Conservation (phyloP, 768 basidiomycete species). For the Lentinula sp. region DNA sequence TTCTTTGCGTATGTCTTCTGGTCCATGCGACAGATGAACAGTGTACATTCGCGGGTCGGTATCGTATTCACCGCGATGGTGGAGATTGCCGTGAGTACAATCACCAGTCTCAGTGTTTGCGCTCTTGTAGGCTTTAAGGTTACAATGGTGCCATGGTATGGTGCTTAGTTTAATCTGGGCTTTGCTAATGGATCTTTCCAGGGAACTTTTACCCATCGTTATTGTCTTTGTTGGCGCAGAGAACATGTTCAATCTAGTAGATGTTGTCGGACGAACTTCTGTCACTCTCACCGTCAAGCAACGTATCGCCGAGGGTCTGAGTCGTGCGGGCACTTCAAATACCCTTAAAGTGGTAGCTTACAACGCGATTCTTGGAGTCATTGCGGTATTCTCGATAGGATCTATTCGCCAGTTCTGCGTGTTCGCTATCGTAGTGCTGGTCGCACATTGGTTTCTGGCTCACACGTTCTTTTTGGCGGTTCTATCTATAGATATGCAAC, state of each 20-base stretch:
- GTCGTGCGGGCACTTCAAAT: conserved; percentile 84
- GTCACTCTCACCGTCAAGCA: conserved; percentile 87
- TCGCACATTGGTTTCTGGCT: conserved; percentile 96
- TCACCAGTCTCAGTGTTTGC: conserved; percentile 91
- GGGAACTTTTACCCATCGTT: conserved; percentile 88
- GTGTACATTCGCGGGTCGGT: conserved; percentile 87
- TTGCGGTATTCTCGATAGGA: conserved; percentile 69
- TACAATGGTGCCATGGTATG: conserved; percentile 87
- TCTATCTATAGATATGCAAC: conserved; percentile 91
- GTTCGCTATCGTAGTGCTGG: conserved; percentile 89
- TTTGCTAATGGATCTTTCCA: conserved; percentile 18
- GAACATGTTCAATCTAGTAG: conserved; percentile 94
- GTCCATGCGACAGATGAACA: conserved; percentile 71
- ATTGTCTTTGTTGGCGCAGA: conserved; percentile 95
- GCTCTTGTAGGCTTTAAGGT: conserved; percentile 84
- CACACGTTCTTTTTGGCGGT: conserved; percentile 96
- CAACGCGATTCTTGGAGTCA: conserved; percentile 70
- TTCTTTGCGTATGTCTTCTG: conserved; percentile 73
- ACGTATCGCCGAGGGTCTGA: conserved; percentile 87
- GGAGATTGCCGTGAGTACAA: conserved; percentile 86
- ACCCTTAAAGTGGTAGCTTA: conserved; percentile 89
- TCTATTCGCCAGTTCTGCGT: conserved; percentile 90
- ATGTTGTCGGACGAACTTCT: conserved; percentile 78
- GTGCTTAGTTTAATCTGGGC: not conserved
- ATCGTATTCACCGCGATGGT: conserved; percentile 90